Evolutionary conservation across 108 stramenopile species (phyloP), one percentile per base, ranked within the genome.

Genomic region (Chaetoceros muelleri): DNA sequence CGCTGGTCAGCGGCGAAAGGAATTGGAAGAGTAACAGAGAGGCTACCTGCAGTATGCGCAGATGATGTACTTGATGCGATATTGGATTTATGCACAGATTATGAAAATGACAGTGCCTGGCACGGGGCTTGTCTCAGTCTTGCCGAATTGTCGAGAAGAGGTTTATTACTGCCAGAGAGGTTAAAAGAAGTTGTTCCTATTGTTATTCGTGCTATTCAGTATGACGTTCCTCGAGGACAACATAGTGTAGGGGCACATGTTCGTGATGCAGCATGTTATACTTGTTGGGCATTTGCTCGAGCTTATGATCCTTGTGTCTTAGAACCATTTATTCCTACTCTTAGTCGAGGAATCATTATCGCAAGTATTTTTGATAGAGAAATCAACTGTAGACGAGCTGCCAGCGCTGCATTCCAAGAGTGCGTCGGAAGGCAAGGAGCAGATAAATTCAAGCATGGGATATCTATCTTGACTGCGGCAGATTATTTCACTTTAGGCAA

Each of bases 1-100:
- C 77, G 99, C 44, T 99, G 99, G 99, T 93, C 92, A 0, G 94
- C 96, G 1, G 97, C 99, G 26, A 99, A 99, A 66, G 97, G 97
- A 20, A 74, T 99, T 24, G 99, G 97, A 16, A 80, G 99, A 20
- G 60, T 98, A 23, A 90, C 95, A n/a, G 87, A 87, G 53, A 78
- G 99, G 18, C 72, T 98, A 8, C 94, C 96, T 18, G 73, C 70
- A 21, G 52, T 75, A 28, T 90, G 93, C 66, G 96, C 88, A 2
- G 93, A 96, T 57, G 99, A 99, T 62, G 95, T 99, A 7, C 78
- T 99, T 13, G 93, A 90, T 66, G 92, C 93, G 10, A 69, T 99
- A 0, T 51, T 97, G 51, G 72, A 72, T 45, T 70, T 89, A 21
- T 75, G 71, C 44, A 75, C 80, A 1, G 90, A 93, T 58, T 61